Conservation (phyloP, 139 green algal genomes). For the Chlamydomonas urium region DNA sequence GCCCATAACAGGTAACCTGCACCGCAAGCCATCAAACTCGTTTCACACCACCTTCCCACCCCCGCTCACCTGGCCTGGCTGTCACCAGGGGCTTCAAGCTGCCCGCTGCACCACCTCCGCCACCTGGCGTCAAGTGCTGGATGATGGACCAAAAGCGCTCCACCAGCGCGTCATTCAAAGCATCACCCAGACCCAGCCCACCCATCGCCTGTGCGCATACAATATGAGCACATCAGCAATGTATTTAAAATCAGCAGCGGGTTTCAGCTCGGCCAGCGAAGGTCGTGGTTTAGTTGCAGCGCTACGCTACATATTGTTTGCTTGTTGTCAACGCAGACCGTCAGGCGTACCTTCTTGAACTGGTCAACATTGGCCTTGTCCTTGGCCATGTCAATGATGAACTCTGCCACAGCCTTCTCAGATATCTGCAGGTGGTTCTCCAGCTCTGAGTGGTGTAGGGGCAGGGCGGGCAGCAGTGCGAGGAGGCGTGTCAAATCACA, state of each 20-base stretch:
- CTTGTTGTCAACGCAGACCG: neutral
- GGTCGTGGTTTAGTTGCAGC: too few relatives aligned
- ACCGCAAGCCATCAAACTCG: too few relatives aligned
- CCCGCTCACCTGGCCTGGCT: neutral
- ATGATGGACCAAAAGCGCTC: conserved; percentile 89
- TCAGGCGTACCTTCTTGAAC: conserved; percentile 69
- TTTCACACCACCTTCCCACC: too few relatives aligned
- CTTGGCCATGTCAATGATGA: conserved; percentile 85
- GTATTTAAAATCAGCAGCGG: too few relatives aligned
- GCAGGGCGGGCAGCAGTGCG: too few relatives aligned
- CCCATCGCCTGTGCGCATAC: conserved; percentile 45
- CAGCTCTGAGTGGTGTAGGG: too few relatives aligned
- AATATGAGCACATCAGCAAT: too few relatives aligned
- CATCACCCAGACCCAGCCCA: conserved; percentile 68
- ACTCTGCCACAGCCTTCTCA: conserved; percentile 94
- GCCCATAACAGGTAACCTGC: too few relatives aligned
- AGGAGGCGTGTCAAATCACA: too few relatives aligned
- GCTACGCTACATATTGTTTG: too few relatives aligned
- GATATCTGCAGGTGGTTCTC: conserved; percentile 90
- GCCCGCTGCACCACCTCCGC: neutral
- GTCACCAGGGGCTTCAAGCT: neutral
- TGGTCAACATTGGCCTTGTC: conserved; percentile 45
- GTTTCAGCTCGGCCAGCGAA: too few relatives aligned
- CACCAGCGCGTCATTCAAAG: conserved; percentile 77
- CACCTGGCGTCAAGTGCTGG: conserved; percentile 41